Base-by-base conservation (phyloP, 345 rosid species). In the Lenwebbia sp. region DNA sequence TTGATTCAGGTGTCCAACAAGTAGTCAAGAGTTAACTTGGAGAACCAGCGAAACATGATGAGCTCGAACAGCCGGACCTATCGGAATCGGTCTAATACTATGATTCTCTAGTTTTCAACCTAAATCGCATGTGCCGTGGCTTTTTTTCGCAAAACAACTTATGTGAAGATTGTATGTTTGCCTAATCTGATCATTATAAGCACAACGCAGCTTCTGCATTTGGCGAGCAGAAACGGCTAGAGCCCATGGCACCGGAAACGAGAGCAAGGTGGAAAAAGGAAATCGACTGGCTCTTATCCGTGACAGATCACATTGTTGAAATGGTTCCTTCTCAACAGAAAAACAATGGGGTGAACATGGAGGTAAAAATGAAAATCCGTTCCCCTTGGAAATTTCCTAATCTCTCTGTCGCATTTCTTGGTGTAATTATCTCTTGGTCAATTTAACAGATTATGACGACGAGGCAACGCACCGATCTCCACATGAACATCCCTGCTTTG, bases 401-500 rank as follows among this genome's bases (percentile, higher is more conserved):
- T 70, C 47, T 70, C 47, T 19, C 47, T 10, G 13, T 70, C 1
- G 26, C 26, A 19, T 21, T 37, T 70, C 47, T 37, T 5, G 26
- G 26, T 70, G 10, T 70, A 70, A 37, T 37, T 37, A 83, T 65
- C 30, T 70, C 87, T 28, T 22, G 40, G 19, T 22, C 44, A 22
- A 40, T 70, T 86, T 37, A 23, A 82, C 85, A 97, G 99, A 92
- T 98, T 41, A 96, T 96, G 99, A 88, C 89, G 82, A 96, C 98
- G 54, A 88, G 91, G 84, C 98, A 98, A 88, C 90, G 99, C 81
- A 89, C 87, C 26, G 99, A 98, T 92, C 97, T 98, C 87, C 98
- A 89, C 19, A 92, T 94, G 92, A 96, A 98, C 92, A 96, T 96
- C 54, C 99, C 99, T 15, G 99, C 99, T 26, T 88, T 98, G 82